Base-by-base conservation (phyloP, 2,329 filamentous ascomycete species). In the Trichoderma citrinoviride region DNA sequence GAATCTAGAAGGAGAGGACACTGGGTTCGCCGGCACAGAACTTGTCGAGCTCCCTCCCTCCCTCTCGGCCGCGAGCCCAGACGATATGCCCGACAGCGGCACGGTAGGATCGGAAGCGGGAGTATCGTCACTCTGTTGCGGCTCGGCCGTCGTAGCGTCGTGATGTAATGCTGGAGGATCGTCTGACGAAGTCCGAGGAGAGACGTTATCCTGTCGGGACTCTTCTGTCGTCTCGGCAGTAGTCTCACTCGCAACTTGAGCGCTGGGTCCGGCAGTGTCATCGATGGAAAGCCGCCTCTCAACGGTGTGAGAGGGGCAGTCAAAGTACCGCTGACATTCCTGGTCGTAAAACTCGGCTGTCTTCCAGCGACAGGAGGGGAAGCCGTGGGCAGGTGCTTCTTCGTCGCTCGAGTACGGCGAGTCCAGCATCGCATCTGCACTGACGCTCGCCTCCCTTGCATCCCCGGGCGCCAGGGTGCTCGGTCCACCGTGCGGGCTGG, bases 251-350 rank as follows among this genome's bases (percentile, higher is more conserved):
- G 67, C 33, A 14, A 14, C 33, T 37, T 37, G 19, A 12, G 64
- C 54, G 52, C 54, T 65, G 44, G 49, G 55, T 47, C 65, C 61
- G 7, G 68, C 68, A 14, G 68, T 68, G 41, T 70, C 68, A 65
- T 73, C 72, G 25, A 69, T 64, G 43, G 77, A 77, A 21, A 75
- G 65, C 29, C 69, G 70, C 58, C 81, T 76, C 69, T 79, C 78
- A 52, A 81, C 68, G 19, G 74, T 67, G 64, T 84, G 82, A 4
- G 80, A 78, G 37, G 81, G 82, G 49, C 81, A 83, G 72, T 84
- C 82, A 64, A 81, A 77, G 70, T 76, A 83, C 53, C 77, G 77
- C 12, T 76, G 76, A 70, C 81, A 82, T 71, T 83, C 81, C 55
- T 77, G 75, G 57, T 80, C 76, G 67, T 79, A 70, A 50, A 75